Evolutionary conservation across 1,139 yeast species (phyloP), one percentile per base, ranked within the genome.

Genomic region (Lodderomyces beijingensis): DNA sequence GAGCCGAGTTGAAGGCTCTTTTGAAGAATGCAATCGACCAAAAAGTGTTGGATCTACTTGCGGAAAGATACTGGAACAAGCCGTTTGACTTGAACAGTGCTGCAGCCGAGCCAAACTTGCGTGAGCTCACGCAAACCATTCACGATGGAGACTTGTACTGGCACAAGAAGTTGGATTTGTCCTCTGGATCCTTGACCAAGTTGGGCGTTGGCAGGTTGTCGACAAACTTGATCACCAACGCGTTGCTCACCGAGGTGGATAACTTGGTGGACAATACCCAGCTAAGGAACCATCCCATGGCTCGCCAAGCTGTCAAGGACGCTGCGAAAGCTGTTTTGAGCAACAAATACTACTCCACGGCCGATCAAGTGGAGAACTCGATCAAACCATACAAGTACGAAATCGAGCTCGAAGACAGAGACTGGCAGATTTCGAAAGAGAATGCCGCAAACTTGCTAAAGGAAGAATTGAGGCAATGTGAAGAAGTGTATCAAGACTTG

Each of bases 341-440:
- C 41, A 65, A 84, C 24, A 77, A 91, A 43, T 91, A 76, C 53
- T 87, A 82, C 45, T 82, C 95, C 1, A 91, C 98, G 0, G 94
- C 98, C 0, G 98, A 93, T 54, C 98, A 93, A 55, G 98, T 93
- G 11, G 99, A 93, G 52, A 93, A 91, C 57, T 89, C 97, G 62
- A 89, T 93, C 50, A 93, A 93, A 56, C 98, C 98, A 2, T 91
- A 82, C 62, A 93, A 93, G 59, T 91, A 91, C 56, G 98, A 93
- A 53, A 89, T 93, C 40, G 98, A 93, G 53, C 76, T 91, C 30
- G 98, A 91, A 51, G 95, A 88, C 49, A 71, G 96, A 28, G 98
- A 93, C 54, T 93, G 99, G 99, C 62, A 69, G 25, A 55, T 74
- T 10, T 81, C 96, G 25, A 77, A 86, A 42, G 94, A 85, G 19